Conservation (phyloP, 2,329 filamentous ascomycete genomes). For the Alternaria sp. region DNA sequence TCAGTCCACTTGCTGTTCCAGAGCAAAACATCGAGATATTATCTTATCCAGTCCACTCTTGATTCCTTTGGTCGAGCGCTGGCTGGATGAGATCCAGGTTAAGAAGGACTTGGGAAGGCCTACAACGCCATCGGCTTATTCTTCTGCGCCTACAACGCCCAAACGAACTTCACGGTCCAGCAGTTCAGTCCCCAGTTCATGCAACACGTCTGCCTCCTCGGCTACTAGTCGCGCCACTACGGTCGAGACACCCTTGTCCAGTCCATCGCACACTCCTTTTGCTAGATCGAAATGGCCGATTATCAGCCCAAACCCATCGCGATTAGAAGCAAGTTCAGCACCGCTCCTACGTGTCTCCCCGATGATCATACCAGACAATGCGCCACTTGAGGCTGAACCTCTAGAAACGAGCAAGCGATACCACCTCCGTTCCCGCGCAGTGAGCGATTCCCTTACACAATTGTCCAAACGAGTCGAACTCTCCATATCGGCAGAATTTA, state of each 20-base stretch:
- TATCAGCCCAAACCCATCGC: neutral
- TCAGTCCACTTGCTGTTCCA: neutral
- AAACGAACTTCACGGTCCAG: fast-evolving
- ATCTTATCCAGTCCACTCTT: neutral
- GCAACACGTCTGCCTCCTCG: neutral
- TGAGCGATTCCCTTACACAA: neutral
- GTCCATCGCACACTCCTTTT: neutral
- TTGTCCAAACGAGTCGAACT: neutral
- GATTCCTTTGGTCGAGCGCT: neutral
- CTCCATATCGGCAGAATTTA: neutral
- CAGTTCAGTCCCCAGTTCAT: neutral
- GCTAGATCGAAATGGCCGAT: neutral
- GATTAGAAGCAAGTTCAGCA: neutral
- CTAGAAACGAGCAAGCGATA: neutral
- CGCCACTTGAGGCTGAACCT: no score
- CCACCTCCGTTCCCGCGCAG: neutral
- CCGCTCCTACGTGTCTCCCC: neutral
- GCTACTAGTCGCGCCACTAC: neutral
- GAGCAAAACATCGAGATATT: neutral
- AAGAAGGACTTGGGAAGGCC: no score
- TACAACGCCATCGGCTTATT: fast-evolving
- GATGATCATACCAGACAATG: no score
- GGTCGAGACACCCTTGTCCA: neutral
- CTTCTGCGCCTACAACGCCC: neutral
- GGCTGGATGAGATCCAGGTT: neutral